These are phyloP conservation scores for Daedaleopsis sinensis DNA, from an alignment of 768 basidiomycete genomes.

Conservation along the genomic window DNA sequence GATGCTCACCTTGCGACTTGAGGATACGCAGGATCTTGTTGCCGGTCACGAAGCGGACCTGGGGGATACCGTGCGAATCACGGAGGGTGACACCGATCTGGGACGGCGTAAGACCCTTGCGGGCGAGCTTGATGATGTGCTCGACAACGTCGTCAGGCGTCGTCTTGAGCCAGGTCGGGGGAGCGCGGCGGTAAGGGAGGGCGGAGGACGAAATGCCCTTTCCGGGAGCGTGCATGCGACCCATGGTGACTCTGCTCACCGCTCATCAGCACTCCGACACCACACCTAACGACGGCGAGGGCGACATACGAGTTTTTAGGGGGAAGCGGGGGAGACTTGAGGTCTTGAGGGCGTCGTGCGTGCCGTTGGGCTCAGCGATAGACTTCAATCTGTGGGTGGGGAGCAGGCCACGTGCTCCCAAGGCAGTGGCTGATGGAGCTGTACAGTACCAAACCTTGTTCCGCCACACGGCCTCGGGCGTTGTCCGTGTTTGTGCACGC, in stretches of 20 bases:
- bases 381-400: constrained; percentile 12
- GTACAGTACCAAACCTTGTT: constrained; percentile 68
- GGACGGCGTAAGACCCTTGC: constrained; percentile 96
- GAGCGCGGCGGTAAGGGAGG: constrained; percentile 94
- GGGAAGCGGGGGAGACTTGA: constrained; percentile 44
- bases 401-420: constrained; percentile 35
- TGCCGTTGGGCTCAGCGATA: constrained; percentile 33
- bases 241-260: constrained; percentile 57
- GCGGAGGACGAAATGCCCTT: constrained; percentile 99
- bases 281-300: constrained; percentile 8
- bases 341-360: constrained; percentile 36
- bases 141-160: constrained; percentile 94
- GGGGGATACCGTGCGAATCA: constrained; percentile 97
- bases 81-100: constrained; percentile 98
- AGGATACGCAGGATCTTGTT: constrained; percentile 99
- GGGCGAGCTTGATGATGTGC: constrained; percentile 95
- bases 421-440: constrained; percentile 47
- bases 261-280: constrained; percentile 8
- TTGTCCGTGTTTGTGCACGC: constrained; percentile 31
- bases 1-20: constrained; percentile 84
- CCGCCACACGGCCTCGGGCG: constrained; percentile 32
- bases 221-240: constrained; percentile 99
- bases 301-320: constrained; percentile 40
- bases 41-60: constrained; percentile 97
- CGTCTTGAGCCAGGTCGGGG: constrained; percentile 96